Evolutionary conservation across 1,139 yeast genomes (phyloP).

Genomic region (Sugiyamaella paludigena): DNA sequence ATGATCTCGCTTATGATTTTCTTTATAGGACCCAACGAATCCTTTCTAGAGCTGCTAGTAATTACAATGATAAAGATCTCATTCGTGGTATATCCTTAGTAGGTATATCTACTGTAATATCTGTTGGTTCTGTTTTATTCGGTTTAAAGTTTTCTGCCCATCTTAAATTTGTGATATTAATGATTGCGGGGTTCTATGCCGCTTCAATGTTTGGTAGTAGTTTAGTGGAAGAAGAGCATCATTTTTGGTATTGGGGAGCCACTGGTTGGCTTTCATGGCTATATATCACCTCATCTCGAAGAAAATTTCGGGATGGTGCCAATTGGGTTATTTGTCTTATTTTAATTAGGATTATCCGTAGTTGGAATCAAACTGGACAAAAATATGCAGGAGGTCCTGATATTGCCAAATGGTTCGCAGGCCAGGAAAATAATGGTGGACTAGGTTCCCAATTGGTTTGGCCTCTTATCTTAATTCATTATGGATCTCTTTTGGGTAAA

Average conservation of each 20-base stretch:
- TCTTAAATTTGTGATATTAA: slow-evolving; percentile 30
- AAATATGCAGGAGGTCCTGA: slow-evolving; percentile 58
- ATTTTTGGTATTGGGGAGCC: slow-evolving; percentile 86
- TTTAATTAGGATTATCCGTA: slow-evolving; percentile 61
- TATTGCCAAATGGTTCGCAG: slow-evolving; percentile 38
- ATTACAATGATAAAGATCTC: slow-evolving; percentile 60
- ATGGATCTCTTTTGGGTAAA: slow-evolving; percentile 32
- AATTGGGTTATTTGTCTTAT: slow-evolving; percentile 40
- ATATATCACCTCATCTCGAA: slow-evolving; percentile 30
- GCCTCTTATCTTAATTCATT: slow-evolving; percentile 48
- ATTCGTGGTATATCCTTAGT: slow-evolving; percentile 46
- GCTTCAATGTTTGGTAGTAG: slow-evolving; percentile 81
- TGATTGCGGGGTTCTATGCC: slow-evolving; percentile 48
- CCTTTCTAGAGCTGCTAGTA: slow-evolving; percentile 67
- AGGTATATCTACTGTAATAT: slow-evolving; percentile 27
- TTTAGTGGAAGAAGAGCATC: slow-evolving; percentile 95
- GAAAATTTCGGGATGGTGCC: slow-evolving; percentile 26
- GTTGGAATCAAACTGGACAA: slow-evolving; percentile 92
- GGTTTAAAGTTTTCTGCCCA: slow-evolving; percentile 7
- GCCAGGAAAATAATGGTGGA: slow-evolving; percentile 17
- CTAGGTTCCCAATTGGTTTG: slow-evolving; percentile 42
- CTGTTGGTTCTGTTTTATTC: slow-evolving; percentile 16
- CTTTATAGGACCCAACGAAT: slow-evolving; percentile 52
- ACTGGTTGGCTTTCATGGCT: slow-evolving; percentile 40
- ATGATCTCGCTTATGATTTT: slow-evolving; percentile 38